These are phyloP conservation scores for Hysterangium stoloniferum DNA, from an alignment of 768 basidiomycete genomes.

Conservation along the genomic window DNA sequence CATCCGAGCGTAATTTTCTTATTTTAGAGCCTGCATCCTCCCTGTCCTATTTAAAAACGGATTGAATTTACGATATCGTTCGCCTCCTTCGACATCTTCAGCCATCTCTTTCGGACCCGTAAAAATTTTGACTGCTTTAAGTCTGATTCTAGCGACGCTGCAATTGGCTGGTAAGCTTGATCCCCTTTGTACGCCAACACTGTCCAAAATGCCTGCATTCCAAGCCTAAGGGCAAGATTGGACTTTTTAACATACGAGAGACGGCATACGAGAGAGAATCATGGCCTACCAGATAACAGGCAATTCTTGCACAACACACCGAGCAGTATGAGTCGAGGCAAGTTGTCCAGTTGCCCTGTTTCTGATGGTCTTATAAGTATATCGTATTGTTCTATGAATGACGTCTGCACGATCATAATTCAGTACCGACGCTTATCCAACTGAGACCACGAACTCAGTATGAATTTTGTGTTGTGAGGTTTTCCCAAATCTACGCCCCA, in stretches of 20 bases:
- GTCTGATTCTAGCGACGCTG: slow-evolving; percentile 44
- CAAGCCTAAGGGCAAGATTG: slow-evolving; percentile 48
- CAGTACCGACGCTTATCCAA: background rate
- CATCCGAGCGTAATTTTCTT: too few relatives aligned
- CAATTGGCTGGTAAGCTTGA: slow-evolving; percentile 40
- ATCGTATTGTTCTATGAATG: slow-evolving; percentile 52
- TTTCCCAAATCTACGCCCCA: slow-evolving; percentile 43
- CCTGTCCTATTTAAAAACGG: slow-evolving; percentile 9
- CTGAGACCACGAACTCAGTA: slow-evolving; percentile 35
- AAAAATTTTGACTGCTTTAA: slow-evolving; percentile 40
- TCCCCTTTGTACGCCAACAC: slow-evolving; percentile 43
- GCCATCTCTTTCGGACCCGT: slow-evolving; percentile 38
- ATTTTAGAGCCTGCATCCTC: background rate
- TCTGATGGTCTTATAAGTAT: slow-evolving; percentile 44
- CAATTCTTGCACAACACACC: slow-evolving; percentile 39
- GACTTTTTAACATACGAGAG: background rate
- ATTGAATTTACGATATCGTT: slow-evolving; percentile 24
- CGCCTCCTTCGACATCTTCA: slow-evolving; percentile 40
- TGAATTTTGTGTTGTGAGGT: slow-evolving; percentile 35
- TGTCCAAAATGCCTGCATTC: slow-evolving; percentile 67
- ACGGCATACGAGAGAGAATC: background rate
- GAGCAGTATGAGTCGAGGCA: slow-evolving; percentile 30
- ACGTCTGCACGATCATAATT: slow-evolving; percentile 36
- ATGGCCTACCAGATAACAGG: slow-evolving; percentile 53
- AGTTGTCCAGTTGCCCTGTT: slow-evolving; percentile 36